Percentiles rank a stretch among this genome's conserved stretches.
Evolutionary conservation across 2,329 filamentous ascomycete genomes (phyloP).

Genomic region (Ophiognomonia clavigignenti-juglandacearum): DNA sequence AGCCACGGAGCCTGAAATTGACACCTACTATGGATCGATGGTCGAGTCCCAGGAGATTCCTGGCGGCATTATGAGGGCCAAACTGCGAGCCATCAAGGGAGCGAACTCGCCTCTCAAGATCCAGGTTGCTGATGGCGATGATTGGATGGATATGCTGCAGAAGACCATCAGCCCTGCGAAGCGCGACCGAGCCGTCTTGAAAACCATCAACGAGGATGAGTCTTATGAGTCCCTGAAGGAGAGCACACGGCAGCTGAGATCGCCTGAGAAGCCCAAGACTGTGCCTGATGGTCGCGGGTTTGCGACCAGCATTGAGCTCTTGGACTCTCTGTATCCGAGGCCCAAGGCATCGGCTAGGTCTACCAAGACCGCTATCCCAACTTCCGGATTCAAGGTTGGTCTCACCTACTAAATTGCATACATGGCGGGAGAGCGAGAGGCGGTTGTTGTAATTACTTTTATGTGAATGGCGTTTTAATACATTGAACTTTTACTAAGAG

Average conservation of each 20-base stretch:
- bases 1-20: conserved; percentile 64
- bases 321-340: conserved; percentile 88
- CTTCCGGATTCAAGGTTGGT: conserved; percentile 88
- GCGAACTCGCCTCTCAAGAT: conserved; percentile 53
- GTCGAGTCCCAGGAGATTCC: conserved; percentile 47
- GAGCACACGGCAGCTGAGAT: conserved; percentile 25
- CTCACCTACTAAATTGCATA: conserved; percentile 31
- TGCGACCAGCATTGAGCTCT: conserved; percentile 86
- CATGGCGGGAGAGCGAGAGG: conserved; percentile 25
- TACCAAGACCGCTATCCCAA: conserved; percentile 44
- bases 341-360: conserved; percentile 54
- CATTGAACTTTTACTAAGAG: conserved; percentile 40
- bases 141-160: conserved; percentile 92
- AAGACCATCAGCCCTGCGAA: conserved; percentile 93
- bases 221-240: conserved; percentile 41
- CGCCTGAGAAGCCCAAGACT: conserved; percentile 27
- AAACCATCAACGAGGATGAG: conserved; percentile 56
- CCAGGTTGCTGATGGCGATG: conserved; percentile 64
- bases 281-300: conserved; percentile 60
- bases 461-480: conserved; percentile 26
- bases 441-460: conserved; percentile 24
- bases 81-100: conserved; percentile 59
- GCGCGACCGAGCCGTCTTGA: conserved; percentile 73
- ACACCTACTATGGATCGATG: conserved; percentile 45
- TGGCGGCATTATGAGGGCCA: conserved; percentile 58